Conservation (phyloP, 2,329 filamentous ascomycete genomes). For the Dactylellina sp. region DNA sequence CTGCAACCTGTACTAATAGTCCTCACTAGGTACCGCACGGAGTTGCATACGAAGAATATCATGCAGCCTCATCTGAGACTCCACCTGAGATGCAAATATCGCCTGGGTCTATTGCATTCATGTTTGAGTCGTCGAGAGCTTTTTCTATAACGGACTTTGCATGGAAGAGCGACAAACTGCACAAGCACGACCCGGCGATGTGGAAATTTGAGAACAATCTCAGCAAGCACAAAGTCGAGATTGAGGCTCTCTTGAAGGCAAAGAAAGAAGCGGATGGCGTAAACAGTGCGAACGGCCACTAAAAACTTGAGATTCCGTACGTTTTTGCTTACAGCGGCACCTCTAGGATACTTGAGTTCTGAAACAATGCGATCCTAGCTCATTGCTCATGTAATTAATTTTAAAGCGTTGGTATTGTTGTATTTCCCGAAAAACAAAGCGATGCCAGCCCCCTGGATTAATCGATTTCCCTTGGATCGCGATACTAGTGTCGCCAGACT, state of each 20-base stretch:
- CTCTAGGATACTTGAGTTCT: too few species aligned
- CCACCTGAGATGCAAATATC: constrained; percentile 72
- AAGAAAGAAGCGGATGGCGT: constrained; percentile 60
- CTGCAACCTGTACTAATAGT: constrained; percentile 5
- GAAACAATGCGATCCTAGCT: too few species aligned
- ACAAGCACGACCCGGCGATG: constrained; percentile 69
- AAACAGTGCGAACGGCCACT: constrained; percentile 30
- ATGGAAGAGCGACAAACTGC: constrained; percentile 69
- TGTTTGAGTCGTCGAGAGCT: constrained; percentile 78
- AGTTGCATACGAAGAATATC: constrained; percentile 67
- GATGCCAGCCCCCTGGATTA: too few species aligned
- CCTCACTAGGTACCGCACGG: constrained; percentile 69
- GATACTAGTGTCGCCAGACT: too few species aligned
- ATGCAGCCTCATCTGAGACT: constrained; percentile 70
- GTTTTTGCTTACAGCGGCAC: too few species aligned
- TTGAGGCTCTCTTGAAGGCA: constrained; percentile 66
- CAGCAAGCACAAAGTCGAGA: constrained; percentile 68
- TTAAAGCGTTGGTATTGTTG: too few species aligned
- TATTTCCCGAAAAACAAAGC: too few species aligned
- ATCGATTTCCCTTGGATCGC: too few species aligned
- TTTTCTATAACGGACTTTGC: constrained; percentile 79
- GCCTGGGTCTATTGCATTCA: constrained; percentile 73
- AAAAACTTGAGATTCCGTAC: background rate
- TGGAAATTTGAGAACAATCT: constrained; percentile 68
- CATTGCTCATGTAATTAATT: too few species aligned